Evolutionary conservation across 768 basidiomycete genomes (phyloP).

Genomic region (Suillus subluteus): DNA sequence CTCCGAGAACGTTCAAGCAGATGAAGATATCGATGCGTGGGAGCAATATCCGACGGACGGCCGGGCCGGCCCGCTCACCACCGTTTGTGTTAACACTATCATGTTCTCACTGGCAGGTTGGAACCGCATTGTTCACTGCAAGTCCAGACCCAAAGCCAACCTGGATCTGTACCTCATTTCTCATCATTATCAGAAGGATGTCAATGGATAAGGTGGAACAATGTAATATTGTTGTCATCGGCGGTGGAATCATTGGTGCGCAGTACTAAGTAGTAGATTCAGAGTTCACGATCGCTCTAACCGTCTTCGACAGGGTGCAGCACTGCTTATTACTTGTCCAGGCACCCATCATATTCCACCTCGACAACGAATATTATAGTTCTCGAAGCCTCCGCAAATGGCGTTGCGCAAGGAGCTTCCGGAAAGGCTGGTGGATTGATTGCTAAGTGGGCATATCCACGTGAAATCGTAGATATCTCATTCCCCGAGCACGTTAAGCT

Average conservation of each 20-base stretch:
- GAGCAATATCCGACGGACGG: not conserved
- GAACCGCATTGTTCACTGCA: not conserved
- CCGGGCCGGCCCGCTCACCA: not conserved
- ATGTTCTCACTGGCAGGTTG: not conserved
- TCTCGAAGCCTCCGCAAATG: conserved; percentile 69
- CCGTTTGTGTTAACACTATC: not conserved
- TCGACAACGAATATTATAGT: conserved; percentile 54
- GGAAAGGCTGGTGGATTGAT: conserved; percentile 88
- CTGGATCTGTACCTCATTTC: not conserved
- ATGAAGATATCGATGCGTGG: not conserved
- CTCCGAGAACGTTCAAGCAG: not conserved
- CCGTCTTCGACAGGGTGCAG: conserved; percentile 44
- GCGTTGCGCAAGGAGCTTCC: conserved; percentile 77
- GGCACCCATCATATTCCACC: conserved; percentile 51
- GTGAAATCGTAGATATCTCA: conserved; percentile 69
- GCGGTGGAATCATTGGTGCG: conserved; percentile 82
- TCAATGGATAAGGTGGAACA: conserved; percentile 21
- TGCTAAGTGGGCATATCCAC: conserved; percentile 84
- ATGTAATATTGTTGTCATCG: conserved; percentile 69
- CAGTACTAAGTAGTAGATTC: not conserved
- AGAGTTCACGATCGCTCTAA: not conserved
- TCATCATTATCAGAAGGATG: conserved; percentile 14
- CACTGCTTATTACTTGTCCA: conserved; percentile 78
- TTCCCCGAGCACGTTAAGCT: conserved; percentile 70
- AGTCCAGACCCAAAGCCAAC: not conserved